Percentiles rank a stretch among this genome's conserved stretches.
Conservation (phyloP, 768 basidiomycete species). For the Tremella yokohamensis region DNA sequence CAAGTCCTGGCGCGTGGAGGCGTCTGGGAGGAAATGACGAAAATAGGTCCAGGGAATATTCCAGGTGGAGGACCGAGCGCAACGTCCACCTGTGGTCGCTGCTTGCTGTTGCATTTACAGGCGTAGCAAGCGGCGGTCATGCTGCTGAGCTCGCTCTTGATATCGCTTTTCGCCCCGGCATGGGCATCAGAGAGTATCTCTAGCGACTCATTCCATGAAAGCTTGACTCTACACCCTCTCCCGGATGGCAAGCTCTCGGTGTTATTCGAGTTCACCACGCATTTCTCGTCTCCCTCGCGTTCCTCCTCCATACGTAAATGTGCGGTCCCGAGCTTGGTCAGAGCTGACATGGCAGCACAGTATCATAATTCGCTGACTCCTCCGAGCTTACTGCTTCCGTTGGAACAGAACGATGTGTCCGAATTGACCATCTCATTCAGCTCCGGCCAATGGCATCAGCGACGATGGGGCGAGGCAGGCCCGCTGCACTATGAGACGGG, state of each 20-base stretch:
- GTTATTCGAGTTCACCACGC: constrained; percentile 73
- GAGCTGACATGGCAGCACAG: constrained; percentile 7
- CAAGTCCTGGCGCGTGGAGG: neutral
- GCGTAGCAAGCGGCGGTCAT: neutral
- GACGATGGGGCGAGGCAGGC: constrained; percentile 66
- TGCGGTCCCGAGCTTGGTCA: constrained; percentile 25
- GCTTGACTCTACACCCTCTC: constrained; percentile 61
- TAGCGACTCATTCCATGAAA: constrained; percentile 54
- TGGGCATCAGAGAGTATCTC: constrained; percentile 4
- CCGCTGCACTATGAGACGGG: constrained; percentile 68
- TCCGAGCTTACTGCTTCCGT: constrained; percentile 76
- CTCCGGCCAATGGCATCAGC: constrained; percentile 87
- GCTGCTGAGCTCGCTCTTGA: constrained; percentile 23
- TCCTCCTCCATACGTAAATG: constrained; percentile 57
- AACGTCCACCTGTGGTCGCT: neutral
- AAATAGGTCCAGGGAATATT: constrained; percentile 1
- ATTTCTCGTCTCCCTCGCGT: constrained; percentile 39
- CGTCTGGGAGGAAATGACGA: neutral
- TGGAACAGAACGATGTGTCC: constrained; percentile 77
- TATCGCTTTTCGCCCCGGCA: constrained; percentile 15
- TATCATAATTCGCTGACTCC: constrained; percentile 80
- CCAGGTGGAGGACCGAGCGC: constrained; percentile 13
- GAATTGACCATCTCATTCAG: constrained; percentile 87
- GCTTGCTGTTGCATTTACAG: neutral
- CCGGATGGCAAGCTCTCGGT: constrained; percentile 78